Conservation (phyloP, 106 monocot species). For the Acorus calamus region DNA sequence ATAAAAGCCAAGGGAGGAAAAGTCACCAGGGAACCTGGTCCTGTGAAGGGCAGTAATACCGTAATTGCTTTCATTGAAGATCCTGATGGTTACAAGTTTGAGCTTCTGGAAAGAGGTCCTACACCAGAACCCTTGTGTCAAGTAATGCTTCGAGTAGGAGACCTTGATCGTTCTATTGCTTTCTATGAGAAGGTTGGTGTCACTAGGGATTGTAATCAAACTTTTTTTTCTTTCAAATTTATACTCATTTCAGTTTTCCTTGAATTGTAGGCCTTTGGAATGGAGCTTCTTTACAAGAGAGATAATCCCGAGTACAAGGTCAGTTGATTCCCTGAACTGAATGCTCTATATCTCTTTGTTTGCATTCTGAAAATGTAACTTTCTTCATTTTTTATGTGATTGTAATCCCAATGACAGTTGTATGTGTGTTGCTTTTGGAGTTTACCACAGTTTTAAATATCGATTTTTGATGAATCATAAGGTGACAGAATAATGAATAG, state of each 20-base stretch:
- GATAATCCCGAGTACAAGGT: slow-evolving; percentile 96
- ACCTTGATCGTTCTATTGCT: slow-evolving; percentile 61
- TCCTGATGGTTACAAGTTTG: slow-evolving; percentile 91
- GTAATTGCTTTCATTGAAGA: slow-evolving; percentile 87
- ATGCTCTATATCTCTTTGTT: not conserved
- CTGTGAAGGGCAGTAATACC: slow-evolving; percentile 69
- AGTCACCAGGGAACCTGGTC: slow-evolving; percentile 79
- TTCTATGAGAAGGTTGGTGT: slow-evolving; percentile 69
- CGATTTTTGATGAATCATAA: no score
- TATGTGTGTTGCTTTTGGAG: no score
- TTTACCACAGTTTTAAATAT: no score
- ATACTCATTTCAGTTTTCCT: not conserved
- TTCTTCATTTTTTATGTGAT: not conserved
- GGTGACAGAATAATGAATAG: no score
- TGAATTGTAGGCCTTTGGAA: slow-evolving; percentile 72
- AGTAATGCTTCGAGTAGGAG: slow-evolving; percentile 87
- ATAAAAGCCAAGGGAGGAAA: slow-evolving; percentile 87
- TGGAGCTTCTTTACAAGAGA: slow-evolving; percentile 81
- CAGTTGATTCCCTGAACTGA: not conserved
- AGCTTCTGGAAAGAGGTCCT: slow-evolving; percentile 67
- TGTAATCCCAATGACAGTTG: no score
- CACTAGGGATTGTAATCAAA: not conserved
- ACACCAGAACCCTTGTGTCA: slow-evolving; percentile 86
- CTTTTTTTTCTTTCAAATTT: not conserved
- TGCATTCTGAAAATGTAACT: not conserved